Evolutionary conservation across 208 protist species (phyloP).

Genomic region (Histomonas meleagridis): DNA sequence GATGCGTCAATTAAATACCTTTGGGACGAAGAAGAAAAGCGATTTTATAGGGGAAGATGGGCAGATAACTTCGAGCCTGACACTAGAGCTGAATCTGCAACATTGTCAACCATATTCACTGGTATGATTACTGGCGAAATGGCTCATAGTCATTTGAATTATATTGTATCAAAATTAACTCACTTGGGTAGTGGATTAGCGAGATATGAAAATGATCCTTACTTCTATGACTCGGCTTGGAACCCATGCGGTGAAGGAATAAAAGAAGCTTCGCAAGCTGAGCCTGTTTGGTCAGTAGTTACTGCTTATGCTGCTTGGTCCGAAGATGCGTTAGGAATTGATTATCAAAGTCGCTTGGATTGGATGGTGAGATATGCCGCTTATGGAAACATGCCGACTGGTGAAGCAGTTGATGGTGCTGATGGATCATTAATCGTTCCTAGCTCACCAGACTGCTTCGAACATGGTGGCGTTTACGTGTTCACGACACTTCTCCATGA

Average conservation of each 20-base stretch:
- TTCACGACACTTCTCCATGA: constrained; percentile 17
- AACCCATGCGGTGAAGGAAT: constrained; percentile 6
- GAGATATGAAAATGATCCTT: background rate
- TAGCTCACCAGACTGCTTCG: background rate
- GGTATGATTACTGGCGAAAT: background rate
- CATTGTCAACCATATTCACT: background rate
- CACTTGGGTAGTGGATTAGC: background rate
- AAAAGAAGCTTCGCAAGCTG: background rate
- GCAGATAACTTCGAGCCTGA: background rate
- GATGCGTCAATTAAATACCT: background rate
- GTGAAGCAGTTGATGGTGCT: background rate
- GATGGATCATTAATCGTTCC: background rate
- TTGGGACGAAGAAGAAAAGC: background rate
- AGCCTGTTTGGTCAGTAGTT: constrained; percentile 13
- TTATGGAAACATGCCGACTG: constrained; percentile 20
- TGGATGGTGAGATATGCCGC: background rate
- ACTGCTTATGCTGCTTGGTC: constrained; percentile 25
- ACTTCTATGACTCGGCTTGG: background rate
- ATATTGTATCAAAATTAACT: background rate
- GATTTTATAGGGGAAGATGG: background rate
- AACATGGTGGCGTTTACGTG: constrained; percentile 9
- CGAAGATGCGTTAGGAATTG: background rate
- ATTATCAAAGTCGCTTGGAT: background rate
- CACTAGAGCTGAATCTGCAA: background rate
- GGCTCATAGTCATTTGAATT: background rate